A percentile compares a stretch with the other conserved stretches of the same genome.
Evolutionary conservation across 768 basidiomycete species (phyloP).

Genomic region (Amanita molliuscula): DNA sequence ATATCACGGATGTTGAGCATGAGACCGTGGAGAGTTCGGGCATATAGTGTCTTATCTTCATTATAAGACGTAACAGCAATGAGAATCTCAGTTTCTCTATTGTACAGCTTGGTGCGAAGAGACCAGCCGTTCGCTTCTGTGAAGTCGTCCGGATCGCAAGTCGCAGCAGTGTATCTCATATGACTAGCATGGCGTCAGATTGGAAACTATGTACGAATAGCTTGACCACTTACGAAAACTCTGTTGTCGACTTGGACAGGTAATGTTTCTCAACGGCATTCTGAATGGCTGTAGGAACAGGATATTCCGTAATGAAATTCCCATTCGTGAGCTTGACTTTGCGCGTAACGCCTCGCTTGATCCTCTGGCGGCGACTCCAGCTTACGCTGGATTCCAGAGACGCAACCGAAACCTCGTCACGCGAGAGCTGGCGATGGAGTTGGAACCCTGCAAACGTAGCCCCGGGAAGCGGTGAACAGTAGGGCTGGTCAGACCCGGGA

Average conservation of each 20-base stretch:
- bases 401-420: background rate
- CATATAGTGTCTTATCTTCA: conserved; percentile 87
- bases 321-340: conserved; percentile 91
- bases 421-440: background rate
- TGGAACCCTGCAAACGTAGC: background rate
- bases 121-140: conserved; percentile 71
- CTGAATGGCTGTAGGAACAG: conserved; percentile 75
- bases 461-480: background rate
- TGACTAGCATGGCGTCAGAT: conserved; percentile 33
- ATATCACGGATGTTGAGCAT: conserved; percentile 98
- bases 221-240: conserved; percentile 68
- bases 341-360: conserved; percentile 83
- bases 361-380: conserved; percentile 74
- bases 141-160: conserved; percentile 88
- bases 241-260: conserved; percentile 61
- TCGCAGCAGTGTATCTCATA: conserved; percentile 94
- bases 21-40: conserved; percentile 86
- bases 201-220: background rate
- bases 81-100: conserved; percentile 84
- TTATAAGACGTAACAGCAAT: conserved; percentile 94
- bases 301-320: conserved; percentile 85
- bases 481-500: conserved; percentile 2
- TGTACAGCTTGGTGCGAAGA: conserved; percentile 74
- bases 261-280: conserved; percentile 79
- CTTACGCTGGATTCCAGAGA: background rate